Conservation (phyloP, 1,139 yeast species). For the Meyerozyma elateridarum region DNA sequence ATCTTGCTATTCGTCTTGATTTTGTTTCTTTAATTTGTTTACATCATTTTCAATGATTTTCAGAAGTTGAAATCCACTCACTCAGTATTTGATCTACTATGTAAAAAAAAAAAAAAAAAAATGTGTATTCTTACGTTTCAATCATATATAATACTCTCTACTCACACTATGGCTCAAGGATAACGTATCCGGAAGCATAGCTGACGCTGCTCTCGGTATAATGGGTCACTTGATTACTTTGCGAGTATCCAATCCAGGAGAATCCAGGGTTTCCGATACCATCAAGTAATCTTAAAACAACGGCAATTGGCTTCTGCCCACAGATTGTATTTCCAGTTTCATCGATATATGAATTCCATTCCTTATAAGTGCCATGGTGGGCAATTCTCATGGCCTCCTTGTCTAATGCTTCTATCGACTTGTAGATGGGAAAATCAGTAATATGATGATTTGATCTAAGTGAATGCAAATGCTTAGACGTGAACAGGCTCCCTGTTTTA, state of each 20-base stretch:
- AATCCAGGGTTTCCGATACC: conserved; percentile 25
- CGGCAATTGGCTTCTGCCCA: conserved; percentile 79
- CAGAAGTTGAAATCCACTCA: no score
- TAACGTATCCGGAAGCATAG: conserved; percentile 77
- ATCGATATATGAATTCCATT: conserved; percentile 66
- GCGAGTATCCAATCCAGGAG: conserved; percentile 79
- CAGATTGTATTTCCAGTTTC: conserved; percentile 86
- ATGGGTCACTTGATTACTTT: conserved; percentile 55
- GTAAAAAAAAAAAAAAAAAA: no score
- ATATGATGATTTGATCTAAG: conserved; percentile 9
- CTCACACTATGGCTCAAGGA: no score
- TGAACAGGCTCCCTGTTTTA: conserved; percentile 11
- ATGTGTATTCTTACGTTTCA: no score
- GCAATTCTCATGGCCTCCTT: conserved; percentile 64
- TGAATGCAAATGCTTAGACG: conserved; percentile 7
- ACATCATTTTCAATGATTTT: no score
- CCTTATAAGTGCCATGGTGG: conserved; percentile 43
- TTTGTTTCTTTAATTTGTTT: background rate
- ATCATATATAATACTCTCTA: no score
- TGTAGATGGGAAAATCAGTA: conserved; percentile 45
- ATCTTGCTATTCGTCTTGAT: background rate
- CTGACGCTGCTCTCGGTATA: conserved; percentile 75
- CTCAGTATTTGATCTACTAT: no score
- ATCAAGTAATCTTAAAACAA: conserved; percentile 54
- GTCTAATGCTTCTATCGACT: conserved; percentile 72